Evolutionary conservation across 257 asterid species (phyloP).

Genomic region (Penstemon eatonii): DNA sequence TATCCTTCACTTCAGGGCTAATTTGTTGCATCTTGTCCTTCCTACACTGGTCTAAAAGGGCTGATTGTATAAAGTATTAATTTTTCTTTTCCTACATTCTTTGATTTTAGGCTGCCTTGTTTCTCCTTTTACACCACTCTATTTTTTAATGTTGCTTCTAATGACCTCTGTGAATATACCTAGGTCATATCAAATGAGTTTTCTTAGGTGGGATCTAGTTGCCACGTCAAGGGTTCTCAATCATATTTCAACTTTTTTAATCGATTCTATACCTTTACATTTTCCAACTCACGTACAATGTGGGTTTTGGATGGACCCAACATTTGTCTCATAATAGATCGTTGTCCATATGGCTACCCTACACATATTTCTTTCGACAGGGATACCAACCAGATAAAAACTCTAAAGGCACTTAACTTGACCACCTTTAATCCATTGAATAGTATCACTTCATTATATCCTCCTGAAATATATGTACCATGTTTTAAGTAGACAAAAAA

Average conservation of each 20-base stretch:
- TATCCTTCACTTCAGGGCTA: neutral
- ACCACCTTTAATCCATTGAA: neutral
- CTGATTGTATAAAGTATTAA: neutral
- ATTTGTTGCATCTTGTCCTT: constrained; percentile 14
- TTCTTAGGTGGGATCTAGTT: neutral
- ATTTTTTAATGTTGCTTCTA: neutral
- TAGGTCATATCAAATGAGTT: neutral
- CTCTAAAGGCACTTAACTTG: neutral
- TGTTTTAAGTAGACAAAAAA: too few relatives aligned
- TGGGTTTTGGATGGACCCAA: neutral
- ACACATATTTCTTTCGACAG: neutral
- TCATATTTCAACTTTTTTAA: too few relatives aligned
- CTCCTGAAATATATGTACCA: neutral
- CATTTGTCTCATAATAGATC: neutral
- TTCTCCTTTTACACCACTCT: neutral
- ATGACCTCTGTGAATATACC: constrained; percentile 2
- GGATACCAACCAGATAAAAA: neutral
- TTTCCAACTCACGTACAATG: neutral
- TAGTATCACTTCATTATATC: neutral
- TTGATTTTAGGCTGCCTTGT: neutral
- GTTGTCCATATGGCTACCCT: neutral
- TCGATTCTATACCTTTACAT: neutral
- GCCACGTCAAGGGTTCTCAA: too few relatives aligned
- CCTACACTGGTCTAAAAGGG: neutral
- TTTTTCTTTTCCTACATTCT: neutral